A percentile compares a stretch with the other conserved stretches of the same genome.
phyloP scores from a whole-genome alignment of 495 filamentous ascomycete genomes.

The Hypoxylon crocopeplum region DNA sequence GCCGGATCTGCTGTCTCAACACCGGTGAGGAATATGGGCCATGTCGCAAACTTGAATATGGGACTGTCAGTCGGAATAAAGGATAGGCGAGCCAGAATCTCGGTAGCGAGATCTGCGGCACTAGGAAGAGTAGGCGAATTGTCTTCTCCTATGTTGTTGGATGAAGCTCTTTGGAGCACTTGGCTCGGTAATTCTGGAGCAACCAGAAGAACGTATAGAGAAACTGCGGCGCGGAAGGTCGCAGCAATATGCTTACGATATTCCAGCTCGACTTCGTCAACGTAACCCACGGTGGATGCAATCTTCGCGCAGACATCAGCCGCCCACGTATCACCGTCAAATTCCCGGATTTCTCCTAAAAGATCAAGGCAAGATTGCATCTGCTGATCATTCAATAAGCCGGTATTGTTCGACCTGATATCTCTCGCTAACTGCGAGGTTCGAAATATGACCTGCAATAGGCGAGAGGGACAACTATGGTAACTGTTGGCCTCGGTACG shows the following conservation, averaged over 20 bases:
- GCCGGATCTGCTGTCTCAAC: constrained; percentile 50
- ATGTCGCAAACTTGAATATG: constrained; percentile 62
- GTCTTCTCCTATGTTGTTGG: constrained; percentile 36
- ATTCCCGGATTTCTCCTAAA: constrained; percentile 37
- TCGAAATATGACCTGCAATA: constrained; percentile 47
- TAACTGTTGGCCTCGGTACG: constrained; percentile 55
- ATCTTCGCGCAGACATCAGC: constrained; percentile 36
- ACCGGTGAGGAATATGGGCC: constrained; percentile 65
- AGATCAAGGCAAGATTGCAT: constrained; percentile 37
- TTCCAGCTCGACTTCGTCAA: constrained; percentile 41
- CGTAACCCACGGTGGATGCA: constrained; percentile 21
- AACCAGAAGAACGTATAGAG: constrained; percentile 47
- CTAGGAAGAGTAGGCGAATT: constrained; percentile 48
- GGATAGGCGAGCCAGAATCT: constrained; percentile 53
- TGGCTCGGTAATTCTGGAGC: constrained; percentile 27
- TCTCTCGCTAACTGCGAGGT: constrained; percentile 43
- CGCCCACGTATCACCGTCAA: constrained; percentile 50
- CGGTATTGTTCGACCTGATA: constrained; percentile 5
- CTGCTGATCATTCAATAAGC: constrained; percentile 17
- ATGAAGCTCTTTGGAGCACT: background rate
- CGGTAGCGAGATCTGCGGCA: constrained; percentile 48
- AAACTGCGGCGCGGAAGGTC: constrained; percentile 53
- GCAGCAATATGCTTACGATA: constrained; percentile 52
- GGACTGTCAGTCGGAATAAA: constrained; percentile 52
- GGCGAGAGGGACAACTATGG: constrained; percentile 51